Evolutionary conservation across 2,329 filamentous ascomycete species (phyloP).

Genomic region (Neofusicoccum sp.): DNA sequence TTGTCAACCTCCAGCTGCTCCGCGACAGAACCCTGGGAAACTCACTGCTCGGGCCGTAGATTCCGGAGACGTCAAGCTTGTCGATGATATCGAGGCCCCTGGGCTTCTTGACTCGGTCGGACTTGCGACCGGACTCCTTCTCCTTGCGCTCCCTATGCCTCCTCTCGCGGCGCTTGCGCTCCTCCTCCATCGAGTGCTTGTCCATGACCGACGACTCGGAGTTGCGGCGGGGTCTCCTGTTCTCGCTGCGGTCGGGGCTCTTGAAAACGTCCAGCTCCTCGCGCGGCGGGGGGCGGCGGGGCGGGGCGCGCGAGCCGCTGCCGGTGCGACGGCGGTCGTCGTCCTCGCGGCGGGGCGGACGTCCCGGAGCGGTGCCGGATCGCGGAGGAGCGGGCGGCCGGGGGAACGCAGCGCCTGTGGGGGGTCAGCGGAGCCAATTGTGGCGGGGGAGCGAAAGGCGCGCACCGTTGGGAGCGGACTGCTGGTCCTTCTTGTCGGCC

Average conservation of each 20-base stretch:
- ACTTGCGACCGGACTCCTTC: constrained; percentile 55
- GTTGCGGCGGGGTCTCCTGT: constrained; percentile 67
- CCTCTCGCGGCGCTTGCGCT: constrained; percentile 53
- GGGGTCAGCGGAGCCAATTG: constrained; percentile 27
- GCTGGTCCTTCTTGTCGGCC: constrained; percentile 62
- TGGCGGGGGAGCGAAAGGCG: neutral
- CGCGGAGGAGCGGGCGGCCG: constrained; percentile 45
- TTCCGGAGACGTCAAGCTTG: constrained; percentile 92
- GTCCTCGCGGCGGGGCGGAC: constrained; percentile 35
- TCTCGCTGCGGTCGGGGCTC: constrained; percentile 34
- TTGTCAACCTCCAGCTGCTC: constrained; percentile 23
- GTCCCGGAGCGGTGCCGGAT: constrained; percentile 47
- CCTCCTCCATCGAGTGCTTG: constrained; percentile 61
- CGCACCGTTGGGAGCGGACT: constrained; percentile 15
- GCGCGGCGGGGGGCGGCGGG: constrained; percentile 27
- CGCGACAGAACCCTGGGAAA: constrained; percentile 31
- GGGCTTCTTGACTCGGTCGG: constrained; percentile 45
- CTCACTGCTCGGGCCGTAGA: constrained; percentile 89
- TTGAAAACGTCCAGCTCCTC: constrained; percentile 46
- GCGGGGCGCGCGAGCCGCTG: constrained; percentile 6
- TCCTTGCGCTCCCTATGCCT: constrained; percentile 53
- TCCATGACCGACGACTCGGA: constrained; percentile 77
- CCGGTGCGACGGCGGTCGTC: constrained; percentile 30
- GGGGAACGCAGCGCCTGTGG: constrained; percentile 24
- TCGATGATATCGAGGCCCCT: constrained; percentile 84